Evolutionary conservation across 192 early-diverging fungal species (phyloP).

Genomic region (Entophlyctis helioformis): DNA sequence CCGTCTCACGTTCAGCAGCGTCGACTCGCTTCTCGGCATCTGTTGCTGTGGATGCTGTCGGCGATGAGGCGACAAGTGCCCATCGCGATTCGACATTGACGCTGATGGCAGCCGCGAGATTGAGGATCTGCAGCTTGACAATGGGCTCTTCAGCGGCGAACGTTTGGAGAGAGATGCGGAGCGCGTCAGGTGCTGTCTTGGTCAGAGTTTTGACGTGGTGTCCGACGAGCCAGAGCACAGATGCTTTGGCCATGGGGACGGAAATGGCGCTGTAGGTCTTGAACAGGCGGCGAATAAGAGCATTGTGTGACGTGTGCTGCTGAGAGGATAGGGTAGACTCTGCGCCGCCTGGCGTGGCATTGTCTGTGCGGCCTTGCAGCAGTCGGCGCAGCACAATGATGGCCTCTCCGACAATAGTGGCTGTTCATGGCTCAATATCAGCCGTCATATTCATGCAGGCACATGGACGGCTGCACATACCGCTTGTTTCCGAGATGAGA

Average conservation of each 20-base stretch:
- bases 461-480: too few relatives aligned
- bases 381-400: constrained; percentile 63
- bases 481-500: too few relatives aligned
- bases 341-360: constrained; percentile 10
- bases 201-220: constrained; percentile 59
- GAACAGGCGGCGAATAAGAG: constrained; percentile 28
- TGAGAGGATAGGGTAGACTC: constrained; percentile 7
- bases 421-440: too few relatives aligned
- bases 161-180: constrained; percentile 59
- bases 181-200: constrained; percentile 63
- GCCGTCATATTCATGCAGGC: too few relatives aligned
- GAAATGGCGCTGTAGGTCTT: constrained; percentile 52
- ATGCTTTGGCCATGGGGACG: constrained; percentile 64
- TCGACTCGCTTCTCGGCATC: too few relatives aligned
- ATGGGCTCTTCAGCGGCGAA: constrained; percentile 44
- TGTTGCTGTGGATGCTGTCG: too few relatives aligned
- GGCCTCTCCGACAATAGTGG: constrained; percentile 59
- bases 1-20: too few relatives aligned
- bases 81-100: too few relatives aligned
- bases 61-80: too few relatives aligned
- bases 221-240: constrained; percentile 77
- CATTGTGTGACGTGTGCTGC: constrained; percentile 2
- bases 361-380: constrained; percentile 31
- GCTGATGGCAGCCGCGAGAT: constrained; percentile 61
- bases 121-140: constrained; percentile 75